Conservation (phyloP, 768 basidiomycete genomes). For the Agrocybe chaxingu region DNA sequence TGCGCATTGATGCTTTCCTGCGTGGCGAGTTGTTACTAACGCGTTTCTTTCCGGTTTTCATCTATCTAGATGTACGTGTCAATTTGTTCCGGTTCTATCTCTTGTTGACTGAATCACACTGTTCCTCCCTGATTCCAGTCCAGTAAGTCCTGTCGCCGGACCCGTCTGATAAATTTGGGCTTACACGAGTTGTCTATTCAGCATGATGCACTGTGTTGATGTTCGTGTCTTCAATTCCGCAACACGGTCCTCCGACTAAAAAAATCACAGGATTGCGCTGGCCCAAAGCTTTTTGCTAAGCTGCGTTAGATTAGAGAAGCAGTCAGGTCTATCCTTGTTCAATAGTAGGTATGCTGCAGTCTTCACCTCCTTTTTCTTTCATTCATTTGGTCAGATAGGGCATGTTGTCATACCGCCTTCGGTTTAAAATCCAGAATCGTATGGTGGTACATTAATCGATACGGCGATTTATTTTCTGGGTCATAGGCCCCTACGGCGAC, state of each 20-base stretch:
- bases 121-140: slow-evolving; percentile 33
- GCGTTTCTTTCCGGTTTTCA: not conserved
- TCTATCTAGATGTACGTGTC: slow-evolving; percentile 20
- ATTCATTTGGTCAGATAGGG: not conserved
- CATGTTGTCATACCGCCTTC: no score
- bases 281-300: slow-evolving; percentile 81
- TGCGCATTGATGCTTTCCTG: slow-evolving; percentile 34
- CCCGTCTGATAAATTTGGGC: not conserved
- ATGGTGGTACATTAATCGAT: no score
- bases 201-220: slow-evolving; percentile 93
- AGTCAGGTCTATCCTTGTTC: not conserved
- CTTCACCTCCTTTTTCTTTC: not conserved
- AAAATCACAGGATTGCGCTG: slow-evolving; percentile 43
- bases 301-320: slow-evolving; percentile 40
- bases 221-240: slow-evolving; percentile 39
- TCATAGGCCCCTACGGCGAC: no score
- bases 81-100: not conserved
- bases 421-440: no score
- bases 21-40: not conserved
- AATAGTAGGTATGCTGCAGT: not conserved
- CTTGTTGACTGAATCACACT: not conserved
- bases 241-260: not conserved
- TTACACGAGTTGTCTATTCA: slow-evolving; percentile 22
- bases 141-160: slow-evolving; percentile 50
- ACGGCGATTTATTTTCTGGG: no score